Percentiles rank a stretch among this genome's conserved stretches.
phyloP scores from a whole-genome alignment of 768 basidiomycete species.

The Mycena filopes region DNA sequence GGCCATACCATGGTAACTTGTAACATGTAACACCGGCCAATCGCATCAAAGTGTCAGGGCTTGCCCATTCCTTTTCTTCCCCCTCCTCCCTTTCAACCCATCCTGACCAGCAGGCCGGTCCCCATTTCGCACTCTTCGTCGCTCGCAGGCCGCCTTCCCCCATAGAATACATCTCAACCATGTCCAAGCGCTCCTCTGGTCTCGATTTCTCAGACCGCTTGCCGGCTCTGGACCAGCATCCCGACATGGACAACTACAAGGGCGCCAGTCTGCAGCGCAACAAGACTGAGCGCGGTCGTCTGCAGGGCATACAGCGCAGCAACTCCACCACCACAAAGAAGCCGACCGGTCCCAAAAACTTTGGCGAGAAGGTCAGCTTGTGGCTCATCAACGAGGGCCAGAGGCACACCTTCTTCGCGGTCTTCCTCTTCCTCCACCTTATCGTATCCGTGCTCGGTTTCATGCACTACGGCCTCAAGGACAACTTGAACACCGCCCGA shows the following conservation, averaged over 20 bases:
- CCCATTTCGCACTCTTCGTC: conserved; percentile 17
- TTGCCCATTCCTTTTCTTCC: conserved; percentile 15
- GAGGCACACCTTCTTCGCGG: conserved; percentile 65
- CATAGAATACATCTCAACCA: conserved; percentile 17
- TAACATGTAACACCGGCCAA: conserved; percentile 17
- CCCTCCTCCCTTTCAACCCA: conserved; percentile 6
- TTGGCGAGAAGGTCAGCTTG: conserved; percentile 41
- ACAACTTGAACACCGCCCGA: conserved; percentile 65
- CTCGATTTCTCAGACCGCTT: conserved; percentile 60
- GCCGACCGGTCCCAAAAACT: conserved; percentile 44
- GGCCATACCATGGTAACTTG: too few relatives aligned
- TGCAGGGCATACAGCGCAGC: conserved; percentile 69
- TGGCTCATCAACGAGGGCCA: conserved; percentile 83
- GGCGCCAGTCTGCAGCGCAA: conserved; percentile 64
- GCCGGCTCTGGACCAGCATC: conserved; percentile 42
- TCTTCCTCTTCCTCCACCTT: conserved; percentile 71
- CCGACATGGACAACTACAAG: conserved; percentile 37
- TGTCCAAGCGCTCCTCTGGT: conserved; percentile 49
- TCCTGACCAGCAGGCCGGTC: conserved; percentile 36
- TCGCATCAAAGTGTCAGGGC: conserved; percentile 22
- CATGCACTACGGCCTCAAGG: conserved; percentile 68
- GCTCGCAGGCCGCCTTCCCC: conserved; percentile 15
- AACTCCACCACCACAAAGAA: conserved; percentile 43
- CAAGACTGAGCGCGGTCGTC: conserved; percentile 67
- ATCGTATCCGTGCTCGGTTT: conserved; percentile 68